Evolutionary conservation across 208 protist genomes (phyloP), one percentile per base, ranked within the genome.

Genomic region (Acanthamoeba rhysodes): DNA sequence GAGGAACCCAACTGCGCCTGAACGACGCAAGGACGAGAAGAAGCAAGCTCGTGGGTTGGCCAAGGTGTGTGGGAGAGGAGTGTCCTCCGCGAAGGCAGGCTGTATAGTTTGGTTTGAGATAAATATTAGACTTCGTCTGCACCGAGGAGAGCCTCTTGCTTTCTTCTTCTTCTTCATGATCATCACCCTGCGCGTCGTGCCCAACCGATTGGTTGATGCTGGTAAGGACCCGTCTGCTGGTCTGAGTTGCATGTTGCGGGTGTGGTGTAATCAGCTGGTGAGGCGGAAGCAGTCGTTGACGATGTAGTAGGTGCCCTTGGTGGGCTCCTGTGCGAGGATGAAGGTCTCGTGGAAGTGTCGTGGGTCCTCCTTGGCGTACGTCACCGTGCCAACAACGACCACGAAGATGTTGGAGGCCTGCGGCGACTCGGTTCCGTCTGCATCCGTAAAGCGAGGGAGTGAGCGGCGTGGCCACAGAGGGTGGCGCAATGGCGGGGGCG

Each of bases 201-300:
- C 37, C 37, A 41, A 41, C 37, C 37, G 37, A n/a, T n/a, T 41
- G 1, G 37, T 41, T 41, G 37, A 1, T 41, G 37, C 37, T 41
- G 37, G 37, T 1, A 4, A 4, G 4, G 37, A 3, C 37, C 2
- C 37, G 37, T 41, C 37, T 41, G 37, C 1, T 41, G 37, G 37
- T 41, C 4, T 41, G 37, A 3, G 37, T 41, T 4, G 37, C 1
- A 41, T 41, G 37, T 41, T 41, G 37, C 4, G 37, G 1, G 37
- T 4, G 37, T 4, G 9, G 29, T 22, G n/a, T 53, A 27, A 84
- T 32, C 27, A 48, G 27, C n/a, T 41, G 22, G 85, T 92, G 27
- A 92, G 85, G 20, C 85, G 85, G 59, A 92, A 92, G 59, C 85
- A 92, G 59, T 92, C 85, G 34, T 74, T 92, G 85, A 92, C 59